Evolutionary conservation across 768 basidiomycete species (phyloP).

Genomic region (Tulasnella sp.): DNA sequence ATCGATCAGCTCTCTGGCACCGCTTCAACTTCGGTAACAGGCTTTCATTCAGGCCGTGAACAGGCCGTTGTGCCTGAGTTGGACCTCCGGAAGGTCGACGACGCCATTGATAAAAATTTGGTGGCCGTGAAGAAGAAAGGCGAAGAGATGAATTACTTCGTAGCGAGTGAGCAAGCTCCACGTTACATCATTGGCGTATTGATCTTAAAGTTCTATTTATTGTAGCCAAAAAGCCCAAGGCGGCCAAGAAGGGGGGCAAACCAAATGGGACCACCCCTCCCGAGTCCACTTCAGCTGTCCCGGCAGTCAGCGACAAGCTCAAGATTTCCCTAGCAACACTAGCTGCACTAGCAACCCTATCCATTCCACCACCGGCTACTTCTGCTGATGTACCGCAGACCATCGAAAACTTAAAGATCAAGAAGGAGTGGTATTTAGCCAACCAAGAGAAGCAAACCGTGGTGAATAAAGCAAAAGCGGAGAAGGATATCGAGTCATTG

Average conservation of each 20-base stretch:
- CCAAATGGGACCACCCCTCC: slow-evolving; percentile 16
- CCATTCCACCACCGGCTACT: slow-evolving; percentile 81
- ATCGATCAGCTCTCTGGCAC: slow-evolving; percentile 76
- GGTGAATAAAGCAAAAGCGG: slow-evolving; percentile 71
- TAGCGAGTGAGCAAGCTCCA: slow-evolving; percentile 44
- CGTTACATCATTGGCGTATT: slow-evolving; percentile 32
- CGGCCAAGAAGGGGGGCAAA: slow-evolving; percentile 13
- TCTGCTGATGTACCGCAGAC: slow-evolving; percentile 67
- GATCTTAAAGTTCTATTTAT: slow-evolving; percentile 21
- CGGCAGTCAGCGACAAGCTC: slow-evolving; percentile 31
- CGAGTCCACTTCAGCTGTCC: slow-evolving; percentile 4
- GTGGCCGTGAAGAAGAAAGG: slow-evolving; percentile 87
- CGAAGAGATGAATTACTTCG: slow-evolving; percentile 77
- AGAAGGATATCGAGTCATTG: slow-evolving; percentile 45
- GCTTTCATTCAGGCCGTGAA: slow-evolving; percentile 30
- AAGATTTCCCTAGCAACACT: slow-evolving; percentile 80
- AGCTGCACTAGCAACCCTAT: slow-evolving; percentile 72
- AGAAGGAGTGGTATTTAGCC: slow-evolving; percentile 90
- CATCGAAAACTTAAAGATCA: slow-evolving; percentile 81
- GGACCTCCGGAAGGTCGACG: slow-evolving; percentile 77
- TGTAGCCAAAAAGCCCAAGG: slow-evolving; percentile 19
- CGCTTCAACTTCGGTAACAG: slow-evolving; percentile 24
- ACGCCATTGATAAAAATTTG: slow-evolving; percentile 47
- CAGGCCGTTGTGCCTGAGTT: slow-evolving; percentile 58
- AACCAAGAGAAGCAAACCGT: slow-evolving; percentile 75